Evolutionary conservation across 805 yeast species (phyloP), one percentile per base, ranked within the genome.

Genomic region (Nakazawaea ernobii): DNA sequence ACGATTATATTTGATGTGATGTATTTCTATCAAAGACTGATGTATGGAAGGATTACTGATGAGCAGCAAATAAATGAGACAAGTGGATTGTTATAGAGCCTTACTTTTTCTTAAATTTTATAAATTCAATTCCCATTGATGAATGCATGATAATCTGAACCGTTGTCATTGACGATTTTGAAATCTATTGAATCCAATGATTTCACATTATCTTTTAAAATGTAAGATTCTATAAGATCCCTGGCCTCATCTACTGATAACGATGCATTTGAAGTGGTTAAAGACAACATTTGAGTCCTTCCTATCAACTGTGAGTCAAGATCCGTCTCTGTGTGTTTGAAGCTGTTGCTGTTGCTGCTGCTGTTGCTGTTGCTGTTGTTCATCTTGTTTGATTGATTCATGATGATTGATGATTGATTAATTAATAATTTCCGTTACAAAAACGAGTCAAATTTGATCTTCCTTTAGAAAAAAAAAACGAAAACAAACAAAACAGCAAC

Each of bases 1-100:
- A 90, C 97, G 0, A 75, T 90, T 15, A 54, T 80, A 2, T 89
- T 91, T 62, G 97, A 91, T 61, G 51, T 81, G 35, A 66, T 79
- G 3, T 84, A 83, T 59, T 82, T 84, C 56, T 82, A 80, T 59
- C 94, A 85, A 58, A 65, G 77, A 39, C 67, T 67, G 62, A 33
- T 65, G 6, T 68, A 67, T 49, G 56, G 56, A 14, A 54, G 53
- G 15, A 35, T 37, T 1, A 10, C n/a, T 8, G 45, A 42, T 15
- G 14, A 33, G 3, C 4, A 33, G 11, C 13, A 20, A n/a, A 14
- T 17, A 1, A 15, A 20, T 27, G 40, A 43, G 15, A 14, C 27
- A 8, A 32, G 40, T 20, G 14, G 33, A 43, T 43, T 43, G 37
- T 14, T 32, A 42, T 32, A 33, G 36, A 33, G 14, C 14, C 14